phyloP scores from a whole-genome alignment of 768 basidiomycete genomes.

The Pleurotus platypus region DNA sequence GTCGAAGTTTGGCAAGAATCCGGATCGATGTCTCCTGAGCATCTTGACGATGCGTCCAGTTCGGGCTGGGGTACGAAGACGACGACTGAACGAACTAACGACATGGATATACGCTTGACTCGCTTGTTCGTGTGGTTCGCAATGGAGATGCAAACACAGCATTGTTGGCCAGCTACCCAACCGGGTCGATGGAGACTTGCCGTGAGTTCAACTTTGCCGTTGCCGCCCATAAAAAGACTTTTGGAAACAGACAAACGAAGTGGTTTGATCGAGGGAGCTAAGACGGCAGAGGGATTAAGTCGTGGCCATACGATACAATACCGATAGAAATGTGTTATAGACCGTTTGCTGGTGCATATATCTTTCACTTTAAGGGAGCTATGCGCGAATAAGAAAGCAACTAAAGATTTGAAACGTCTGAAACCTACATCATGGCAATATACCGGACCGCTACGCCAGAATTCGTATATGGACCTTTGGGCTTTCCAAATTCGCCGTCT shows the following conservation, averaged over 20 bases:
- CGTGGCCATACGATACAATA: conserved; percentile 78
- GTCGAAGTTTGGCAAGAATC: conserved; percentile 65
- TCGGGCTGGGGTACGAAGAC: conserved; percentile 55
- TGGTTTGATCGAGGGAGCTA: conserved; percentile 58
- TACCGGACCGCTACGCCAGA: conserved; percentile 70
- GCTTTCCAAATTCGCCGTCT: conserved; percentile 43
- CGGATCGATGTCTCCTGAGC: conserved; percentile 32
- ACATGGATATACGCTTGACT: conserved; percentile 61
- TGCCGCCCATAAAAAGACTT: conserved; percentile 58
- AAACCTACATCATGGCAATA: conserved; percentile 72
- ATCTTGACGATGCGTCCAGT: conserved; percentile 23
- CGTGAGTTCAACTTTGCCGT: conserved; percentile 60
- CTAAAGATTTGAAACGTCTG: no score
- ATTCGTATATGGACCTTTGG: conserved; percentile 55
- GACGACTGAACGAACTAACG: conserved; percentile 62
- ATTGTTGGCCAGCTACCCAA: conserved; percentile 83
- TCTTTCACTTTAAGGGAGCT: conserved; percentile 80
- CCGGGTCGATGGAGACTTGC: conserved; percentile 65
- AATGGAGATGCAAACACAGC: conserved; percentile 62
- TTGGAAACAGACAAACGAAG: conserved; percentile 54
- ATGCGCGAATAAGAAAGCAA: background rate
- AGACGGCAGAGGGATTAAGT: conserved; percentile 54
- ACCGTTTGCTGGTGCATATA: conserved; percentile 49
- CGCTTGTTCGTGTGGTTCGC: conserved; percentile 65
- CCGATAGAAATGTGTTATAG: conserved; percentile 89